Evolutionary conservation across 2,329 filamentous ascomycete species (phyloP).

Genomic region (Talaromyces atroroseus): DNA sequence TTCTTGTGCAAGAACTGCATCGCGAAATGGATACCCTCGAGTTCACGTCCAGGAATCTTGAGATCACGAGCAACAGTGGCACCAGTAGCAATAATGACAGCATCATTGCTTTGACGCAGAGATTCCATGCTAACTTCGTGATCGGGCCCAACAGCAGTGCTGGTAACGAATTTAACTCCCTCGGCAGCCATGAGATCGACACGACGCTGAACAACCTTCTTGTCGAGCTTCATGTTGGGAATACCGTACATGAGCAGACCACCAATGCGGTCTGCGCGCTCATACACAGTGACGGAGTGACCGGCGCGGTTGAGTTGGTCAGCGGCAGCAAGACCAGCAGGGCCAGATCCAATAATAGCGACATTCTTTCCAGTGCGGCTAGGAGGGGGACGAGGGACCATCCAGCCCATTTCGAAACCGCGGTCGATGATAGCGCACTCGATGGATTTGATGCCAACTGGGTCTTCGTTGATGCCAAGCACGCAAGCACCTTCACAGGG

Average conservation of each 20-base stretch:
- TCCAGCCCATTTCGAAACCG: slow-evolving; percentile 97
- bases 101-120: slow-evolving; percentile 68
- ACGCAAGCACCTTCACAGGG: slow-evolving; percentile 96
- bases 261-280: slow-evolving; percentile 84
- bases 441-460: slow-evolving; percentile 96
- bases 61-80: slow-evolving; percentile 90
- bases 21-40: slow-evolving; percentile 88
- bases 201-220: slow-evolving; percentile 90
- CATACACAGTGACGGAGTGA: slow-evolving; percentile 82
- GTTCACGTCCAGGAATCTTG: slow-evolving; percentile 79
- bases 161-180: slow-evolving; percentile 75
- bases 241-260: slow-evolving; percentile 98
- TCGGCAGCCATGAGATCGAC: slow-evolving; percentile 92
- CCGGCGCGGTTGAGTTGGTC: slow-evolving; percentile 94
- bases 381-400: slow-evolving; percentile 74
- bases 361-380: slow-evolving; percentile 81
- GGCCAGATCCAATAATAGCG: slow-evolving; percentile 86
- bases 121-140: slow-evolving; percentile 62
- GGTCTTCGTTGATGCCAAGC: slow-evolving; percentile 92
- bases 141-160: slow-evolving; percentile 71
- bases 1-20: slow-evolving; percentile 98
- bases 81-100: slow-evolving; percentile 85
- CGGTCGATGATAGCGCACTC: slow-evolving; percentile 97
- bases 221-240: slow-evolving; percentile 99
- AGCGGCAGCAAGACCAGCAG: slow-evolving; percentile 80